These are phyloP conservation scores for Ormosia emarginata DNA, from an alignment of 306 rosid genomes.

Conservation along the genomic window DNA sequence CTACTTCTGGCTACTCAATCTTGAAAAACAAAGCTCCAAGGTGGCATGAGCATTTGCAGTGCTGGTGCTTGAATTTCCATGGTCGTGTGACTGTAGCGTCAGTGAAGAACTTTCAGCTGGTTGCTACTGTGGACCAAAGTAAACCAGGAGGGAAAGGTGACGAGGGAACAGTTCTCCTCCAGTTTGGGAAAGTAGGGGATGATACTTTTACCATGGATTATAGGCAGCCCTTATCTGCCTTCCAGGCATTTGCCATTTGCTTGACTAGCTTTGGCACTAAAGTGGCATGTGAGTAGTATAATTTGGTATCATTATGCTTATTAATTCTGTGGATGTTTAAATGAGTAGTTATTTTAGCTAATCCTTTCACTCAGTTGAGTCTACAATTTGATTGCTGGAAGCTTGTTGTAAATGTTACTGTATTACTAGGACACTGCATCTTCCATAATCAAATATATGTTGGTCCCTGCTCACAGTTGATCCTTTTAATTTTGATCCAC, in stretches of 20 bases:
- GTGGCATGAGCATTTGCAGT: slow-evolving; percentile 94
- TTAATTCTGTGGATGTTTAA: slow-evolving; percentile 40
- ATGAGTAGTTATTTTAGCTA: slow-evolving; percentile 25
- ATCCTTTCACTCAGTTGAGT: slow-evolving; percentile 4
- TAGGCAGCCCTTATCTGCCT: slow-evolving; percentile 90
- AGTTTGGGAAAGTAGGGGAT: slow-evolving; percentile 94
- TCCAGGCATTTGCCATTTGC: slow-evolving; percentile 98
- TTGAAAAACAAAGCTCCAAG: slow-evolving; percentile 97
- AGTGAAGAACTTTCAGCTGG: slow-evolving; percentile 94
- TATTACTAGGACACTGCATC: slow-evolving; percentile 29
- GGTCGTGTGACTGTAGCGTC: slow-evolving; percentile 97
- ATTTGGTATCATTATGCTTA: slow-evolving; percentile 25
- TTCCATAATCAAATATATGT: slow-evolving; percentile 17
- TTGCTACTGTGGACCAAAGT: slow-evolving; percentile 78
- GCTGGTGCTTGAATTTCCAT: slow-evolving; percentile 99
- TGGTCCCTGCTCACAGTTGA: background rate
- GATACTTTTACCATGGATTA: slow-evolving; percentile 95
- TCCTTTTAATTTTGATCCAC: background rate
- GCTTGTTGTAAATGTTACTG: slow-evolving; percentile 45
- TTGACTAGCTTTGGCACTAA: slow-evolving; percentile 97
- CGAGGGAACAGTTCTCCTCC: slow-evolving; percentile 83
- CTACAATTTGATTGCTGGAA: slow-evolving; percentile 28
- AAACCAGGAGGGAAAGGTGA: slow-evolving; percentile 91
- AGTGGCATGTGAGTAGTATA: slow-evolving; percentile 84
- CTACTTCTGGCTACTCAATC: slow-evolving; percentile 45